Conservation (phyloP, 257 asterid genomes). For the Misopates orontium region DNA sequence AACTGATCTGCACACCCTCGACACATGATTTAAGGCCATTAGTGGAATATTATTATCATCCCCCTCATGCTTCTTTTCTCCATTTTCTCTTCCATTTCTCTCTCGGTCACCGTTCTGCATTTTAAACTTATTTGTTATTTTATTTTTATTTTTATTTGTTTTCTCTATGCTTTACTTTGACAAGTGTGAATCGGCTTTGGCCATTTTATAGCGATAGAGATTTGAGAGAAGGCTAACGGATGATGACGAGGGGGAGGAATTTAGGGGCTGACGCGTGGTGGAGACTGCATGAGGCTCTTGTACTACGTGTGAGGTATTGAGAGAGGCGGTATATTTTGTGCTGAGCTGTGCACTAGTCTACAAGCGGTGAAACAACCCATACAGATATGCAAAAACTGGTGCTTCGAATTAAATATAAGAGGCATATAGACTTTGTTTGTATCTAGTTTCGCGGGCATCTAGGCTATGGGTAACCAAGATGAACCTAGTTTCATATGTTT, state of each 20-base stretch:
- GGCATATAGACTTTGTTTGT: too few species aligned
- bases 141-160: slow-evolving; percentile 7
- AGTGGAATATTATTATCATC: slow-evolving; percentile 33
- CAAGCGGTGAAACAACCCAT: too few species aligned
- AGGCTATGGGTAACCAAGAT: too few species aligned
- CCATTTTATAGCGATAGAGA: background rate
- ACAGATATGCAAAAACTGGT: too few species aligned
- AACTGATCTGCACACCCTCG: slow-evolving; percentile 62
- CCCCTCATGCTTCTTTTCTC: background rate
- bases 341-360: too few species aligned
- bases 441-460: too few species aligned
- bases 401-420: too few species aligned
- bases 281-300: background rate
- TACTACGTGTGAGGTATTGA: slow-evolving; percentile 30
- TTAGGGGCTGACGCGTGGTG: slow-evolving; percentile 34
- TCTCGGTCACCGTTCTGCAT: too few species aligned
- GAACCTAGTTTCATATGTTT: too few species aligned
- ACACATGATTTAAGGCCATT: slow-evolving; percentile 73
- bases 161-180: background rate
- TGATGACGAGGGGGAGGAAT: slow-evolving; percentile 14
- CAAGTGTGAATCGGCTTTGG: too few species aligned
- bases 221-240: too few species aligned
- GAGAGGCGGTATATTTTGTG: background rate
- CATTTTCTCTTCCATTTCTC: background rate
- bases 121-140: background rate